Evolutionary conservation across 2,329 filamentous ascomycete genomes (phyloP).

Genomic region (Arthrobotrys iridis): DNA sequence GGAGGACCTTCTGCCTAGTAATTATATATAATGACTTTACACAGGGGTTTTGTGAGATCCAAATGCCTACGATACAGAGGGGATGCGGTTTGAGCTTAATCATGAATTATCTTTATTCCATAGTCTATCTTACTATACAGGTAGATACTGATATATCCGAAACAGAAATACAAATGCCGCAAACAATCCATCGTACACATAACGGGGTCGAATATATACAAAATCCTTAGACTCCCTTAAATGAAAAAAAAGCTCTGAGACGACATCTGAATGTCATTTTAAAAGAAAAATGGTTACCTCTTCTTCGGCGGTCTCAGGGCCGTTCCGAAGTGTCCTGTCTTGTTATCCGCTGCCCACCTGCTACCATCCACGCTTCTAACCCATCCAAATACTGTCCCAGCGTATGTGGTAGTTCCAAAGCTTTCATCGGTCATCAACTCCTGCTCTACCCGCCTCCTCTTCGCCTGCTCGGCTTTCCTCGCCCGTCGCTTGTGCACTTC

Average conservation of each 20-base stretch:
- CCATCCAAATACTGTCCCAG: not conserved
- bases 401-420: constrained; percentile 1
- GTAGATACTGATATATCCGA: not conserved
- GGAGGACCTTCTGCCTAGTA: not conserved
- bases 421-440: not conserved
- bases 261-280: not conserved
- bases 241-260: too few relatives aligned
- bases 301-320: not conserved
- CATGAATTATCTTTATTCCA: not conserved
- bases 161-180: not conserved
- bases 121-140: not conserved
- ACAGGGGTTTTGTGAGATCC: too few relatives aligned
- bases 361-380: constrained; percentile 17
- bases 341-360: not conserved
- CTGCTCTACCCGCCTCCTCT: not conserved
- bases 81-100: not conserved
- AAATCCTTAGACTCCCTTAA: not conserved
- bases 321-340: not conserved
- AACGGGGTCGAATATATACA: not conserved
- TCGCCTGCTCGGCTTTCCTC: not conserved
- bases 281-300: not conserved
- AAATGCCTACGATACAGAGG: too few relatives aligned
- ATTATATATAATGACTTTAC: too few relatives aligned
- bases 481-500: not conserved
- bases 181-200: not conserved